Evolutionary conservation across 208 protist genomes (phyloP), one percentile per base, ranked within the genome.

Genomic region (Leishmania guyanensis): DNA sequence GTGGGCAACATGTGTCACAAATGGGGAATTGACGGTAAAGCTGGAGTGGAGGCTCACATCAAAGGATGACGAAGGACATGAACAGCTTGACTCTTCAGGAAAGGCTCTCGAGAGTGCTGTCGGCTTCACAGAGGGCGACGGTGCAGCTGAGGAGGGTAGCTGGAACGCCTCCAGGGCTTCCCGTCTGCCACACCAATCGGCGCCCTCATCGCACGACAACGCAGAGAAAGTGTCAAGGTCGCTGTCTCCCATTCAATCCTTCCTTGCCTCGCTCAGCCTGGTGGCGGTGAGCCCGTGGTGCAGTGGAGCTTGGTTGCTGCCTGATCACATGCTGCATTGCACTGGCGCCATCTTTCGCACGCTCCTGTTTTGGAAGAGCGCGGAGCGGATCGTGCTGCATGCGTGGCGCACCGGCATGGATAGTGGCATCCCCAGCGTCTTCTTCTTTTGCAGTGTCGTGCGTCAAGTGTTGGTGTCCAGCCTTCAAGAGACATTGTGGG

Each of bases 291-390:
- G 78, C 12, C 64, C 77, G 74, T 81, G 79, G 79, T 79, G 84
- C 80, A 88, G 66, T 62, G 78, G 81, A 29, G 69, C 86, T 43
- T 86, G 81, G 84, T 68, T 90, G 48, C 81, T 90, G 54, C 81
- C 87, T 12, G 77, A 84, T 4, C 33, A 85, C 73, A 81, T 77
- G 20, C 60, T 85, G 14, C 51, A 33, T 10, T 71, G 73, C 76
- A 74, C 84, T 60, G 85, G 81, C 29, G 77, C 62, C 77, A 71
- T 97, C 54, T 95, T 92, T 69, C 77, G 83, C 62, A 88, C 88
- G 0, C 77, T 95, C 33, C 88, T 97, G 33, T 93, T 94, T 73
- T 97, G 93, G 93, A 94, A 89, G 39, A 89, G 86, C 46, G 86
- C 89, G 9, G 91, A 91, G 76, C 88, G 89, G 58, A 77, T 94